Base-by-base conservation (phyloP, 1,139 yeast species). In the Taphrina communis region DNA sequence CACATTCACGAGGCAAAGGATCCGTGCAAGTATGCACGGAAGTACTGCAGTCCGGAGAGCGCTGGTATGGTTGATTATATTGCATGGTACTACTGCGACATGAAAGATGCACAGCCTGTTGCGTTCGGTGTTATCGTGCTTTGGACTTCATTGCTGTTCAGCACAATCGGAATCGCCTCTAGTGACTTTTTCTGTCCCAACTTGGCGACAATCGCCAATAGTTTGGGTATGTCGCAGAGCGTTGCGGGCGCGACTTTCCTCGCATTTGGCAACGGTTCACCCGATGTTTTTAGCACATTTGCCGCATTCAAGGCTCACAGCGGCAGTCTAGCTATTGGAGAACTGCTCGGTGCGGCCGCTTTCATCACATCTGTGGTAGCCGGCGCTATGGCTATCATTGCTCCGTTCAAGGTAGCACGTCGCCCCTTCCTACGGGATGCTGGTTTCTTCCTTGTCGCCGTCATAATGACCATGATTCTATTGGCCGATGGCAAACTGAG, bases 221-320 rank as follows among this genome's bases (percentile, higher is more conserved):
- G 82, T 60, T 78, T 91, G 21, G 84, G 86, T 12, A 78, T 93
- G 62, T 86, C 94, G 12, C 95, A 91, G 72, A 86, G 90, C 69
- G 80, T 93, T 35, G 89, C 97, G 2, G 98, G 98, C 0, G 84
- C 93, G 73, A 93, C 97, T 0, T 80, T 93, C 59, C 80, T 94
- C 70, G 97, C 99, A 0, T 82, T 93, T 72, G 98, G 98, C 0
- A 94, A 94, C 77, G 94, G 97, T 9, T 84, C 96, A 0, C 97
- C 98, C 0, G 99, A 94, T 77, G 86, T 94, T 3, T 83, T 92
- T 61, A 85, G 95, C 65, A 91, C 97, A 0, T 90, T 86, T 76
- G 87, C 88, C 55, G 97, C 97, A 6, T 85, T 92, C 85, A 82
- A 82, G 52, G 78, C 85, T 2, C 88, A 85, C 19, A 85, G 89